Conservation (phyloP, 2,329 filamentous ascomycete genomes). For the Ilyonectria sp. region DNA sequence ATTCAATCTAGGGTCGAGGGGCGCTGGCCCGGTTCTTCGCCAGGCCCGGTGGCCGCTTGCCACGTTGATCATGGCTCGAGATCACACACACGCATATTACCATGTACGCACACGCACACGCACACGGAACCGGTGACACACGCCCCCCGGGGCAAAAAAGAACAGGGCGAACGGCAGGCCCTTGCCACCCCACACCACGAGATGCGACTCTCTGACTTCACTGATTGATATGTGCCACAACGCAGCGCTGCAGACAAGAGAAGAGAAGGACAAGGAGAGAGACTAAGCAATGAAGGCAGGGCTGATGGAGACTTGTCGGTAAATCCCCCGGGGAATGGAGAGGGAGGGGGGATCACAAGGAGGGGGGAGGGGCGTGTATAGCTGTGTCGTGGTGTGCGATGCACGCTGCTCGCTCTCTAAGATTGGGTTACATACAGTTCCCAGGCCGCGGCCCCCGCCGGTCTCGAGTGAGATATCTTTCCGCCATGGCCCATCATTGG, state of each 20-base stretch:
- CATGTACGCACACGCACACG: neutral
- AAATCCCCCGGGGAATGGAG: conserved; percentile 32
- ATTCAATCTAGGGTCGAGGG: conserved; percentile 13
- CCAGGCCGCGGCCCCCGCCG: neutral
- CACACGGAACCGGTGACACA: conserved; percentile 20
- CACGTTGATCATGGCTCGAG: conserved; percentile 53
- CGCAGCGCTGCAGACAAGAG: conserved; percentile 34
- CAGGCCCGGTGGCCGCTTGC: conserved; percentile 48
- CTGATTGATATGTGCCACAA: conserved; percentile 39
- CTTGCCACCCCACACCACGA: conserved; percentile 41
- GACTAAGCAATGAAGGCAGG: conserved; percentile 30
- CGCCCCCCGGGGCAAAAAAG: conserved; percentile 36
- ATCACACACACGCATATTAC: conserved; percentile 21
- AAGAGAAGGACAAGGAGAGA: neutral
- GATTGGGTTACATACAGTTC: conserved; percentile 3
- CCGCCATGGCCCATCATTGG: conserved; percentile 31
- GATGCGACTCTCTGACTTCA: conserved; percentile 34
- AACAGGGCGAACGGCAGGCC: conserved; percentile 36
- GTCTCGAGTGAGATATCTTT: conserved; percentile 6
- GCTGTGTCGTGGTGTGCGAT: conserved; percentile 31
- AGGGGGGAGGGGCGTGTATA: conserved; percentile 26
- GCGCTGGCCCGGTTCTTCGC: conserved; percentile 40
- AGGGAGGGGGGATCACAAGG: neutral
- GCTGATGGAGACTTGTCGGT: conserved; percentile 36
- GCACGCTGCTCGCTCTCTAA: conserved; percentile 1